phyloP scores from a whole-genome alignment of 371 early-diverging fungal genomes.

The Apophysomyces variabilis region DNA sequence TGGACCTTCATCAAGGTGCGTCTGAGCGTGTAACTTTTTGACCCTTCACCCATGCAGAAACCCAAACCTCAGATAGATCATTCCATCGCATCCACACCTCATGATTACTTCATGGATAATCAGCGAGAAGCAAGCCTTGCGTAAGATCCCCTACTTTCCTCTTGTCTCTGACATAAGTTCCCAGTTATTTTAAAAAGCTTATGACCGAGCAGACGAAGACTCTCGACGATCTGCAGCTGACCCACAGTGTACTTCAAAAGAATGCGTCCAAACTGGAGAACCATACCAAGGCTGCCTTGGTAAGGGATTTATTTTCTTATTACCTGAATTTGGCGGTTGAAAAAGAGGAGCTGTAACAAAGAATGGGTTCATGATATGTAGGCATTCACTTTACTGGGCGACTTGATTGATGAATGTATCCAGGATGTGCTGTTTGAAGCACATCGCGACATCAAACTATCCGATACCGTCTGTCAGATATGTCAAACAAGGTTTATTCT shows the following conservation, averaged over 20 bases:
- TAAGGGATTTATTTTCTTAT: slow-evolving; percentile 9
- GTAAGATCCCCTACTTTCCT: slow-evolving; percentile 8
- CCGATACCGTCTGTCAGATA: slow-evolving; percentile 64
- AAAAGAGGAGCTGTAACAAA: background rate
- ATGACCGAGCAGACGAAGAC: slow-evolving; percentile 45
- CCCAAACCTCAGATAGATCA: slow-evolving; percentile 14
- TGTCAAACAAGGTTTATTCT: slow-evolving; percentile 66
- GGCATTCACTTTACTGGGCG: slow-evolving; percentile 54
- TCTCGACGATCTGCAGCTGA: slow-evolving; percentile 43
- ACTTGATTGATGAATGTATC: slow-evolving; percentile 69
- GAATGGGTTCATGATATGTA: slow-evolving; percentile 6
- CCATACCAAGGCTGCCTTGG: slow-evolving; percentile 29
- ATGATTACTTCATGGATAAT: slow-evolving; percentile 10
- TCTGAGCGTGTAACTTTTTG: background rate
- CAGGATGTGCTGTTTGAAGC: slow-evolving; percentile 69
- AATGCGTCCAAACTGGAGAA: slow-evolving; percentile 15
- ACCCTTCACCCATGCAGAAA: slow-evolving; percentile 17
- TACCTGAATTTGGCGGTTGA: too few relatives aligned
- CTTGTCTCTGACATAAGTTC: background rate
- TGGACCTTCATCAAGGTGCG: background rate
- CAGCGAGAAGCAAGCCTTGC: slow-evolving; percentile 23
- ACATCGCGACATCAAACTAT: slow-evolving; percentile 65
- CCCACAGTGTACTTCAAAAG: slow-evolving; percentile 39
- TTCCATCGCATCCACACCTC: slow-evolving; percentile 2
- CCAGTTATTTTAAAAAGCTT: slow-evolving; percentile 39